phyloP scores from a whole-genome alignment of 2,329 filamentous ascomycete species.

The Tolypocladium paradoxum region DNA sequence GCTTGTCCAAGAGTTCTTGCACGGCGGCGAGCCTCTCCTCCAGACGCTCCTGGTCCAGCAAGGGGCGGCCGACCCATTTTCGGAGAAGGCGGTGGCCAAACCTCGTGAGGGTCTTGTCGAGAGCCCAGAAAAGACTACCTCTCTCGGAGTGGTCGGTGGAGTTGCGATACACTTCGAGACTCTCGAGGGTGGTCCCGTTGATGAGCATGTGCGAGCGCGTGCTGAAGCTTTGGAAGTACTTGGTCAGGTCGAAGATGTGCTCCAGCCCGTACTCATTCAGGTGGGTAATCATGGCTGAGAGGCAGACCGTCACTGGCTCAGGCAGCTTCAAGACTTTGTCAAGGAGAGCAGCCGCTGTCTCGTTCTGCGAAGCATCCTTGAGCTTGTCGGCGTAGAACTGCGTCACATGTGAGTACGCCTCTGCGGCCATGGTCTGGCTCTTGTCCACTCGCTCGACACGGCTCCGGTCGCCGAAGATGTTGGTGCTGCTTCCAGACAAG shows the following conservation, averaged over 20 bases:
- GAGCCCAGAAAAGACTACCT: conserved; percentile 89
- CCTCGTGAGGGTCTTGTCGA: conserved; percentile 83
- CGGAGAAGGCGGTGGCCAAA: conserved; percentile 81
- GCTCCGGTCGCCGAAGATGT: conserved; percentile 84
- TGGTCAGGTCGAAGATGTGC: conserved; percentile 91
- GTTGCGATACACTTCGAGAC: conserved; percentile 91
- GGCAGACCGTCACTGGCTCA: conserved; percentile 77
- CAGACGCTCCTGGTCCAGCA: conserved; percentile 65
- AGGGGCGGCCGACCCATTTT: conserved; percentile 88
- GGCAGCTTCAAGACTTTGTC: conserved; percentile 80
- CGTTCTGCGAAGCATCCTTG: conserved; percentile 47
- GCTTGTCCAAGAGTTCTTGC: conserved; percentile 67
- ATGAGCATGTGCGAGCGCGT: conserved; percentile 90
- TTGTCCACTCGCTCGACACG: conserved; percentile 72
- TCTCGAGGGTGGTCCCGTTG: conserved; percentile 88
- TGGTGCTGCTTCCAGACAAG: conserved; percentile 78
- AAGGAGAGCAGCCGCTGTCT: conserved; percentile 54
- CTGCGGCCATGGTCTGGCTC: conserved; percentile 69
- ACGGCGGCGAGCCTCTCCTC: conserved; percentile 76
- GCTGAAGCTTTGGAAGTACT: conserved; percentile 94
- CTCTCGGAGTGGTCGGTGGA: conserved; percentile 76
- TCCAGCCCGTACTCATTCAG: conserved; percentile 85
- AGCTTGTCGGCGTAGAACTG: conserved; percentile 86
- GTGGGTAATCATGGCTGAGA: conserved; percentile 94
- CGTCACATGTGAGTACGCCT: conserved; percentile 80